Conservation (phyloP, 495 filamentous ascomycete genomes). For the Daldinia grandis region DNA sequence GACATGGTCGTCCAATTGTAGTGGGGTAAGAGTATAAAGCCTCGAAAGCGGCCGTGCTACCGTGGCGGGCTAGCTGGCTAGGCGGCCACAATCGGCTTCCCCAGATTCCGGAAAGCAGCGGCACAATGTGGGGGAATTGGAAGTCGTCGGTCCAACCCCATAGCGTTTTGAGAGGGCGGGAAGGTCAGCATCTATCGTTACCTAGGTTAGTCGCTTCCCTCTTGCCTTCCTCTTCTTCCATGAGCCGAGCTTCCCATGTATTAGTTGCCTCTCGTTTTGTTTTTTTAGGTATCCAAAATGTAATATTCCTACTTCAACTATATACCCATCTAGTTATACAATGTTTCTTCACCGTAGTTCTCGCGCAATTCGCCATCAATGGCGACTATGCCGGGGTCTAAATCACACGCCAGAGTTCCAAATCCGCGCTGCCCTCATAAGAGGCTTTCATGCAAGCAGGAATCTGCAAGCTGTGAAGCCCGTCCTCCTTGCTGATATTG, state of each 20-base stretch:
- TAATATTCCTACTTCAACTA: conserved; percentile 11
- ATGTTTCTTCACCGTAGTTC: conserved; percentile 59
- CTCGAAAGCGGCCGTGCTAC: background rate
- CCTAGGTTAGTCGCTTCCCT: conserved; percentile 15
- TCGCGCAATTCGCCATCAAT: conserved; percentile 53
- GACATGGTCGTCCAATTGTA: conserved; percentile 25
- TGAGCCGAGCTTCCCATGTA: background rate
- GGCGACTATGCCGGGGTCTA: conserved; percentile 48
- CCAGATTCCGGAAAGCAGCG: conserved; percentile 46
- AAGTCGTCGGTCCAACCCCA: conserved; percentile 7
- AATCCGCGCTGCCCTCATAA: conserved; percentile 48
- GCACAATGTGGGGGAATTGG: conserved; percentile 42
- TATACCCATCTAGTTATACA: conserved; percentile 20
- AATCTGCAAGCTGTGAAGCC: conserved; percentile 74
- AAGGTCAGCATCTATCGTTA: conserved; percentile 29
- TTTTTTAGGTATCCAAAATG: conserved; percentile 16
- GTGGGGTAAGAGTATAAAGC: conserved; percentile 16
- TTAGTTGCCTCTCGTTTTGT: background rate
- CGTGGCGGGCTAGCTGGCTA: background rate
- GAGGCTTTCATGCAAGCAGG: conserved; percentile 68
- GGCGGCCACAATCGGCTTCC: conserved; percentile 45
- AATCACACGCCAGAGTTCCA: conserved; percentile 44
- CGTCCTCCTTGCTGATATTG: conserved; percentile 93
- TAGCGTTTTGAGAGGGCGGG: background rate
- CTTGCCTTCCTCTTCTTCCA: conserved; percentile 7